Evolutionary conservation across 495 filamentous ascomycete species (phyloP).

Genomic region (Podospora didyma): DNA sequence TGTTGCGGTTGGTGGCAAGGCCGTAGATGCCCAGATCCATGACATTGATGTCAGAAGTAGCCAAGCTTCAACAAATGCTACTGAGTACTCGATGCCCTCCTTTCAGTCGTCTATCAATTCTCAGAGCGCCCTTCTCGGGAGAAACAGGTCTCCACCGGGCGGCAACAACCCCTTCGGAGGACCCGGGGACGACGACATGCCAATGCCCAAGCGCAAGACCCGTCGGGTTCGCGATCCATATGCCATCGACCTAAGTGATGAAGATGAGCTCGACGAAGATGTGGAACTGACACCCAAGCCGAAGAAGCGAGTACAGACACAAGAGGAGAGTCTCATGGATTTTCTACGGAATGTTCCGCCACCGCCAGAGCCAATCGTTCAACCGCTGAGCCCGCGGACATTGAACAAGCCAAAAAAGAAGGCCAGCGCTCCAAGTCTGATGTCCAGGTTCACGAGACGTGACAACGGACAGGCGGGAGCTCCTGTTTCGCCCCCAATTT

Average conservation of each 20-base stretch:
- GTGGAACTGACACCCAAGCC: slow-evolving; percentile 27
- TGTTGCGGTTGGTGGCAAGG: slow-evolving; percentile 46
- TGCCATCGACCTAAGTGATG: slow-evolving; percentile 80
- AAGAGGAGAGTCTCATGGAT: slow-evolving; percentile 78
- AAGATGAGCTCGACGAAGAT: slow-evolving; percentile 64
- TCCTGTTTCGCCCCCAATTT: slow-evolving; percentile 4
- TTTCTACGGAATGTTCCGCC: slow-evolving; percentile 84
- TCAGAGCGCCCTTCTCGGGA: slow-evolving; percentile 45
- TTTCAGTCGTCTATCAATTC: slow-evolving; percentile 49
- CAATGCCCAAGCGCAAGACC: slow-evolving; percentile 62
- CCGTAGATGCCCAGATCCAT: slow-evolving; percentile 45
- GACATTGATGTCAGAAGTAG: slow-evolving; percentile 39
- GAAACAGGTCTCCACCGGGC: slow-evolving; percentile 17
- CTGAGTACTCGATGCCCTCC: slow-evolving; percentile 28
- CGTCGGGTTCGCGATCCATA: slow-evolving; percentile 84
- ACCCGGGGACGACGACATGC: slow-evolving; percentile 43
- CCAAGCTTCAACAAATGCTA: slow-evolving; percentile 42
- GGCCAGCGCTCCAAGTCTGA: slow-evolving; percentile 56
- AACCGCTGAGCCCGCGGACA: slow-evolving; percentile 28
- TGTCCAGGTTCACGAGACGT: slow-evolving; percentile 56
- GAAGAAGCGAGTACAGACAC: slow-evolving; percentile 32
- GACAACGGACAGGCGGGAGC: slow-evolving; percentile 11
- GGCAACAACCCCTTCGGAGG: slow-evolving; percentile 12
- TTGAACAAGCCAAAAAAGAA: slow-evolving; percentile 53
- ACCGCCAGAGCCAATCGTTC: slow-evolving; percentile 50